Evolutionary conservation across 176 grass and related monocot genomes (phyloP).

Genomic region (Areca catechu): DNA sequence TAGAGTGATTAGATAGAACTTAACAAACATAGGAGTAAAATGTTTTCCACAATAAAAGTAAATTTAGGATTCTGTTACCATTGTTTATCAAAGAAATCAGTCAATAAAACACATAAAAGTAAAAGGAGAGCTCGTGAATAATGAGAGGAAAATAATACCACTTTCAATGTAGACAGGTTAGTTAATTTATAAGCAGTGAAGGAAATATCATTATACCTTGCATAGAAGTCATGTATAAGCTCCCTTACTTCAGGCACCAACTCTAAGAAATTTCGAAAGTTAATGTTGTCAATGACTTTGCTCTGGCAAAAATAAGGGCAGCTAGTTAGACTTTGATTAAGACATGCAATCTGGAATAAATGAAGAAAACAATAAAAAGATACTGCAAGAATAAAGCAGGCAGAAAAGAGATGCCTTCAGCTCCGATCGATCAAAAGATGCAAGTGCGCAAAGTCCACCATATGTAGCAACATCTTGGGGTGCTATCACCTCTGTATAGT

Average conservation of each 20-base stretch:
- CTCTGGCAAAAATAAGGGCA: constrained; percentile 25
- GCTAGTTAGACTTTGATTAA: no score
- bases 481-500: constrained; percentile 91
- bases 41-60: no score
- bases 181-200: no score
- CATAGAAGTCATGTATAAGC: constrained; percentile 97
- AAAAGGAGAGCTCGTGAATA: no score
- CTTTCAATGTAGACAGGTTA: no score
- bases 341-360: no score
- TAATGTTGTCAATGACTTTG: constrained; percentile 92
- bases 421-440: constrained; percentile 94
- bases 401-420: constrained; percentile 49
- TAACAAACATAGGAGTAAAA: no score
- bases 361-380: not conserved
- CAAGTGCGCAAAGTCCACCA: constrained; percentile 92
- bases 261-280: constrained; percentile 95
- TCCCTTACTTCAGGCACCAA: constrained; percentile 97
- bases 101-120: no score
- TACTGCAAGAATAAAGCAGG: not conserved
- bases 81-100: no score
- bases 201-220: constrained; percentile 37
- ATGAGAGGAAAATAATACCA: no score
- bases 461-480: constrained; percentile 92
- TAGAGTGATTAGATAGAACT: no score
- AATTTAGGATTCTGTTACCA: no score